These are phyloP conservation scores for Phytophthora melonis DNA, from an alignment of 352 stramenopile species.

Conservation along the genomic window DNA sequence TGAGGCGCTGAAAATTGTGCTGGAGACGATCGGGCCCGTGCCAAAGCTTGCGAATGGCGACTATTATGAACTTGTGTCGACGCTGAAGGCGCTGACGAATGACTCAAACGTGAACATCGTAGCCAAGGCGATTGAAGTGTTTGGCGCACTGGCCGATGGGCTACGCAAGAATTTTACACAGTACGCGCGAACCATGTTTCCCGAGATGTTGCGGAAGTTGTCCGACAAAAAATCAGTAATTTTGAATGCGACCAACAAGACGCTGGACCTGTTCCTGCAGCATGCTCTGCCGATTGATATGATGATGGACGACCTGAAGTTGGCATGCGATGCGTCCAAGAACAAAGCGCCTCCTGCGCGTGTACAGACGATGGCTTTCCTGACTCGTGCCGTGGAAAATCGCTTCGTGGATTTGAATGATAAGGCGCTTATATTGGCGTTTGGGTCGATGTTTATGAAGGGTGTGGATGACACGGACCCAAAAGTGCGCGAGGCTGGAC, in stretches of 20 bases:
- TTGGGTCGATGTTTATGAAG: constrained; percentile 68
- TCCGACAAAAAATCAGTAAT: constrained; percentile 91
- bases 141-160: constrained; percentile 80
- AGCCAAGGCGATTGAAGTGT: constrained; percentile 86
- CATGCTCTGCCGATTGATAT: constrained; percentile 87
- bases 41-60: constrained; percentile 89
- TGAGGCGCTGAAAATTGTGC: constrained; percentile 85
- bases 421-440: constrained; percentile 68
- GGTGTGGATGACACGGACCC: constrained; percentile 83
- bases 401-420: constrained; percentile 70
- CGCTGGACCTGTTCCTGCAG: constrained; percentile 82
- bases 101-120: constrained; percentile 92
- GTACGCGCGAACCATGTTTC: constrained; percentile 79
- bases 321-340: constrained; percentile 72
- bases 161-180: constrained; percentile 85
- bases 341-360: constrained; percentile 86
- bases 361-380: constrained; percentile 78
- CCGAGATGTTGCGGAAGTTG: constrained; percentile 83
- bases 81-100: constrained; percentile 79
- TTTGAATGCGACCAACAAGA: constrained; percentile 84
- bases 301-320: constrained; percentile 89
- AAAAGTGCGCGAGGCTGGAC: constrained; percentile 78
- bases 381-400: constrained; percentile 78
- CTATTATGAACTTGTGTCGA: constrained; percentile 89
- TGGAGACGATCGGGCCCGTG: constrained; percentile 82